Evolutionary conservation across 2,329 filamentous ascomycete genomes (phyloP), one percentile per base, ranked within the genome.

Genomic region (Ascochyta fabae): DNA sequence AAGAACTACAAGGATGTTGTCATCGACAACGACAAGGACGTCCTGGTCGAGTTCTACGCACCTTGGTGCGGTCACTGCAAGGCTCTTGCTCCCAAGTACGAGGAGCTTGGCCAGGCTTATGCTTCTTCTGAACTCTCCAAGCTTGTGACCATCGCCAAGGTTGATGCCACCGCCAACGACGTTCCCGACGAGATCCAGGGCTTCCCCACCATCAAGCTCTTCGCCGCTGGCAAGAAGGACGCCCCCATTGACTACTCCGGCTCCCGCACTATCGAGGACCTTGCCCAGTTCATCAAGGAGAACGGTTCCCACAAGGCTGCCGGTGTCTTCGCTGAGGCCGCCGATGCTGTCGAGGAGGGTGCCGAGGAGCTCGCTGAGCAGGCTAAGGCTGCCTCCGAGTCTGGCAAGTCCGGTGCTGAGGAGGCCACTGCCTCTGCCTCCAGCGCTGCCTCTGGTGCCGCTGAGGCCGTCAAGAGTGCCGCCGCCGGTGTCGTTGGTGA

Each of bases 131-230:
- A 82, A 24, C 76, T 79, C 59, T 76, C 76, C 61, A 77, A 82
- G 70, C 83, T 87, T 83, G 86, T 86, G 78, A 84, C 80, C 69
- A 86, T 86, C 83, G 89, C 82, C 80, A 99, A 99, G 89, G 89
- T 99, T 67, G 95, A 99, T 74, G 95, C 95, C 56, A 99, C 95
- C 60, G 80, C 81, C 81, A 99, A 99, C 83, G 95, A 99, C 71
- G 91, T 98, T 55, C 95, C 95, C 55, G 94, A 98, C 79, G 91
- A 96, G 82, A 92, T 99, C 74, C 86, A 91, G 79, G 95, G 95
- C 63, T 99, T 99, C 89, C 95, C 95, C 54, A 99, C 95, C 77
- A 97, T 99, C 86, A 98, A 98, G 86, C 86, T 99, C 67, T 99
- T 87, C 89, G 86, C 91, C 63, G 95, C 95, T 69, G 93, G 92